Evolutionary conservation across 257 asterid genomes (phyloP).

Genomic region (Jacaranda mimosifolia): DNA sequence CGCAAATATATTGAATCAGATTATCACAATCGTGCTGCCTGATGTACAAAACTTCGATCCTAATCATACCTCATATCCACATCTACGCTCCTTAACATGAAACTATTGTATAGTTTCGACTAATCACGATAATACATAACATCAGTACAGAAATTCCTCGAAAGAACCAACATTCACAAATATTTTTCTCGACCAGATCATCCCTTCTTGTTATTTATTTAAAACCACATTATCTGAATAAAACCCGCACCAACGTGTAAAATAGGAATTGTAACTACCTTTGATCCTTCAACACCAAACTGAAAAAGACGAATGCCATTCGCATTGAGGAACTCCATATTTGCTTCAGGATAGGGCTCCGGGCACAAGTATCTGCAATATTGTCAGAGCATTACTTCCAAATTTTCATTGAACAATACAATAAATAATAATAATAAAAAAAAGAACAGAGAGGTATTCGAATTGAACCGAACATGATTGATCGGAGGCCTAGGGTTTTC

Average conservation of each 20-base stretch:
- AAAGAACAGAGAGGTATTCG: neutral
- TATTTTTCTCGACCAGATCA: neutral
- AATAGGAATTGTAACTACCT: slow-evolving; percentile 58
- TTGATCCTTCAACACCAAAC: slow-evolving; percentile 85
- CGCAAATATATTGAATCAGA: neutral
- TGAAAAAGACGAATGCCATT: slow-evolving; percentile 87
- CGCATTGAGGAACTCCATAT: slow-evolving; percentile 66
- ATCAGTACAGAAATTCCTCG: neutral
- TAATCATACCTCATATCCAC: neutral
- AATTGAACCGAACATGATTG: slow-evolving; percentile 68
- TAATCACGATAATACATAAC: neutral
- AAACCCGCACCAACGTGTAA: neutral
- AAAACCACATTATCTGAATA: neutral
- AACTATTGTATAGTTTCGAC: slow-evolving; percentile 17
- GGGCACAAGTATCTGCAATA: slow-evolving; percentile 81
- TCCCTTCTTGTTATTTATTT: neutral
- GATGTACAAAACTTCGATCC: neutral
- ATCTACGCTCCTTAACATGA: slow-evolving; percentile 16
- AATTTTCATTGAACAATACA: neutral
- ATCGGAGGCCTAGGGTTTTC: slow-evolving; percentile 90
- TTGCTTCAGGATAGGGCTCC: slow-evolving; percentile 85
- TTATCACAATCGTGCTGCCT: neutral
- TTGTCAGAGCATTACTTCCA: slow-evolving; percentile 22
- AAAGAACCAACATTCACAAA: slow-evolving; percentile 13
- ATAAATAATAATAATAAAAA: neutral